Conservation (phyloP, 257 asterid genomes). For the Plantago elongata region DNA sequence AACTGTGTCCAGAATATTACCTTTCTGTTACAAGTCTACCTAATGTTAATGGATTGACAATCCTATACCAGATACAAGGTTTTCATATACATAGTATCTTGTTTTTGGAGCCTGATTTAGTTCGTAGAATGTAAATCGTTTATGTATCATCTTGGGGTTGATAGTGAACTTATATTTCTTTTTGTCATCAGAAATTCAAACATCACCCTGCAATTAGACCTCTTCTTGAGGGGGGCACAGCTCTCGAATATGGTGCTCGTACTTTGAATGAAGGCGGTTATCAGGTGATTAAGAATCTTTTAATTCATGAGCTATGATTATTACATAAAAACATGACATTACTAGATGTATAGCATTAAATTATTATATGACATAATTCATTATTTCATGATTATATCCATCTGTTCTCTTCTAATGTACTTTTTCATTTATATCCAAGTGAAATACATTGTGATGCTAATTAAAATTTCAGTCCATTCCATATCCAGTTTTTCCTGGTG, state of each 20-base stretch:
- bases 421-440: slow-evolving; percentile 17
- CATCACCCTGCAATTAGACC: slow-evolving; percentile 80
- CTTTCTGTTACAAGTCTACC: too few relatives aligned
- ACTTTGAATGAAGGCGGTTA: slow-evolving; percentile 94
- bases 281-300: slow-evolving; percentile 52
- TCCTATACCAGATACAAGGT: too few relatives aligned
- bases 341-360: slow-evolving; percentile 11
- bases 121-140: slow-evolving; percentile 1
- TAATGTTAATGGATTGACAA: too few relatives aligned
- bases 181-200: slow-evolving; percentile 65
- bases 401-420: slow-evolving; percentile 6
- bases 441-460: slow-evolving; percentile 40
- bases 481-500: slow-evolving; percentile 99
- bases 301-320: slow-evolving; percentile 1
- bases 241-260: slow-evolving; percentile 95
- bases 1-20: too few relatives aligned
- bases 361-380: slow-evolving; percentile 1
- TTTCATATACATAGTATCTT: not conserved
- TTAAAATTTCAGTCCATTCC: slow-evolving; percentile 94
- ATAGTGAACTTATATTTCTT: not conserved
- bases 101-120: slow-evolving; percentile 2
- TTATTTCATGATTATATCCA: not conserved
- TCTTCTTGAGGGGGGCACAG: slow-evolving; percentile 79
- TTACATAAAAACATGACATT: not conserved
- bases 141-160: not conserved